Percentiles rank a stretch among this genome's conserved stretches.
Evolutionary conservation across 23 red algal genomes (phyloP).

Genomic region (Gracilariopsis chorda): DNA sequence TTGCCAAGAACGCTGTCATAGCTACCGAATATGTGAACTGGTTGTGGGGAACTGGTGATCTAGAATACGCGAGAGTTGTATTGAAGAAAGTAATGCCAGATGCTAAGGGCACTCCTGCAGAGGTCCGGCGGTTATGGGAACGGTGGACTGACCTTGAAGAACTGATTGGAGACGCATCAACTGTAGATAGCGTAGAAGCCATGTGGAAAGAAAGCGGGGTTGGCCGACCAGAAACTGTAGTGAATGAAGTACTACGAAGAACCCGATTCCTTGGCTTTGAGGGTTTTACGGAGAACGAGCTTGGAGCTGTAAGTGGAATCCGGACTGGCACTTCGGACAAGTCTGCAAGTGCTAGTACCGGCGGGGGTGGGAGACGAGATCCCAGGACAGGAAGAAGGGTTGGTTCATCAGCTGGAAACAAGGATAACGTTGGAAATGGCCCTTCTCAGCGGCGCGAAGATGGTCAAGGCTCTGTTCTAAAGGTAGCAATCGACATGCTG

Average conservation of each 20-base stretch:
- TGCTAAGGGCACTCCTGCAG: constrained; percentile 15
- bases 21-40: constrained; percentile 48
- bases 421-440: constrained; percentile 21
- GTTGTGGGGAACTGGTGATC: constrained; percentile 67
- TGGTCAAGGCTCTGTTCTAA: constrained; percentile 8
- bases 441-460: constrained; percentile 18
- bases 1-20: constrained; percentile 49
- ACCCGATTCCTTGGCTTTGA: constrained; percentile 44
- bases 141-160: constrained; percentile 67
- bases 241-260: constrained; percentile 36
- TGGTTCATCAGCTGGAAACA: neutral
- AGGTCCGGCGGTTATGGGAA: constrained; percentile 55
- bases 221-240: constrained; percentile 22
- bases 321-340: neutral
- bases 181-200: constrained; percentile 41
- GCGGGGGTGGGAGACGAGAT: constrained; percentile 10
- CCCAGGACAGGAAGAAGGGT: constrained; percentile 59
- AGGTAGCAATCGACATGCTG: constrained; percentile 15
- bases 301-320: constrained; percentile 25
- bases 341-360: neutral
- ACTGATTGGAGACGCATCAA: constrained; percentile 41
- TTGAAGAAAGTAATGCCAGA: constrained; percentile 68
- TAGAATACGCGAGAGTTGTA: constrained; percentile 46
- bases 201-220: constrained; percentile 54
- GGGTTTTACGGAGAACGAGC: constrained; percentile 53